phyloP scores from a whole-genome alignment of 139 green algal genomes.

The Microglena sp. region DNA sequence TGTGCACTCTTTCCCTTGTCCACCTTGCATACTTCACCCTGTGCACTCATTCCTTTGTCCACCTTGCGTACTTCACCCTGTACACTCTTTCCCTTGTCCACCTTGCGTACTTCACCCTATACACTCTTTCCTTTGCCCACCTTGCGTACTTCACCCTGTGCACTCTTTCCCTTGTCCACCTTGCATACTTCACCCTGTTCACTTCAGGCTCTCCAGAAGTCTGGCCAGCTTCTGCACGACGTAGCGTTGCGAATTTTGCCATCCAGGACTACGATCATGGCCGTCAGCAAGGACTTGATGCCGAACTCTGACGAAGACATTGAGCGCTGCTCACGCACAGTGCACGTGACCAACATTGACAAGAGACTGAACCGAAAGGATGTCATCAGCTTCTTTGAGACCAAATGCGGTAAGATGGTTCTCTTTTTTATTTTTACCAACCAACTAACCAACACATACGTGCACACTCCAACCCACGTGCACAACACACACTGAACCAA shows the following conservation, averaged over 20 bases:
- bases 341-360: constrained; percentile 88
- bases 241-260: constrained; percentile 70
- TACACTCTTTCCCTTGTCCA: neutral
- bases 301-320: constrained; percentile 39
- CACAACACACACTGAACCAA: too few relatives aligned
- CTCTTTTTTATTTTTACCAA: too few relatives aligned
- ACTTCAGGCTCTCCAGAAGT: constrained; percentile 46
- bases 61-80: neutral
- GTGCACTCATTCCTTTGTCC: neutral
- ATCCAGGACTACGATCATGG: constrained; percentile 89
- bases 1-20: neutral
- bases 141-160: neutral
- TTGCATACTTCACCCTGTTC: neutral
- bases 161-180: neutral
- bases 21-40: neutral
- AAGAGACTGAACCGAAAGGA: constrained; percentile 56
- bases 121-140: neutral
- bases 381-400: constrained; percentile 79
- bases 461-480: too few relatives aligned
- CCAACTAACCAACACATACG: too few relatives aligned
- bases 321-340: constrained; percentile 59
- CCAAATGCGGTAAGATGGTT: constrained; percentile 75
- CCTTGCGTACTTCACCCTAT: neutral
- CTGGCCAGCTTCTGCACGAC: constrained; percentile 54
- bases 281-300: constrained; percentile 81